Conservation (phyloP, 345 rosid species). For the Arabidopsis arenosa region DNA sequence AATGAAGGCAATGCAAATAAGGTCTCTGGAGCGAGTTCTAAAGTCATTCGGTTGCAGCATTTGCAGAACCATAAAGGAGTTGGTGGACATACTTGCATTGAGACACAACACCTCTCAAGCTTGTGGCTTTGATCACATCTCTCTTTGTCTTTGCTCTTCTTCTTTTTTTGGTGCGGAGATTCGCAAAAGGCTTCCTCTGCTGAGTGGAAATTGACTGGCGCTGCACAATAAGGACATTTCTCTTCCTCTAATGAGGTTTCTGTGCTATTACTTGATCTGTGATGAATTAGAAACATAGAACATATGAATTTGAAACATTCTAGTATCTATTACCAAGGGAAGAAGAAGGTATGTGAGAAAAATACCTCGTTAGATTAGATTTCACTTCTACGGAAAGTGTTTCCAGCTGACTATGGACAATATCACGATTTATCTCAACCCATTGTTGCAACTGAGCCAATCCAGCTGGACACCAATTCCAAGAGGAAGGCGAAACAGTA, state of each 20-base stretch:
- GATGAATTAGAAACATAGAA: slow-evolving; percentile 21
- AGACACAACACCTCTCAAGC: slow-evolving; percentile 69
- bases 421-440: slow-evolving; percentile 54
- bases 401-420: slow-evolving; percentile 49
- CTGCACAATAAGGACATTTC: slow-evolving; percentile 72
- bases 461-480: slow-evolving; percentile 68
- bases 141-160: slow-evolving; percentile 31
- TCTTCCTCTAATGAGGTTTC: slow-evolving; percentile 54
- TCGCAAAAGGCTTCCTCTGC: slow-evolving; percentile 69
- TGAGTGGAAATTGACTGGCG: slow-evolving; percentile 65
- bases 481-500: slow-evolving; percentile 32
- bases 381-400: slow-evolving; percentile 53
- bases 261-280: slow-evolving; percentile 46
- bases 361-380: slow-evolving; percentile 53
- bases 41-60: slow-evolving; percentile 69
- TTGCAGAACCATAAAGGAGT: slow-evolving; percentile 81
- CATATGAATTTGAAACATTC: slow-evolving; percentile 23
- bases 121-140: slow-evolving; percentile 55
- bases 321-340: slow-evolving; percentile 2
- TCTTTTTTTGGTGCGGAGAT: slow-evolving; percentile 37
- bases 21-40: slow-evolving; percentile 60
- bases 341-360: background rate
- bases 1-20: slow-evolving; percentile 56
- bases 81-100: slow-evolving; percentile 81
- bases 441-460: slow-evolving; percentile 78